Percentiles rank a stretch among this genome's conserved stretches.
phyloP scores from a whole-genome alignment of 2,329 filamentous ascomycete species.

The Diaporthe amygdali region DNA sequence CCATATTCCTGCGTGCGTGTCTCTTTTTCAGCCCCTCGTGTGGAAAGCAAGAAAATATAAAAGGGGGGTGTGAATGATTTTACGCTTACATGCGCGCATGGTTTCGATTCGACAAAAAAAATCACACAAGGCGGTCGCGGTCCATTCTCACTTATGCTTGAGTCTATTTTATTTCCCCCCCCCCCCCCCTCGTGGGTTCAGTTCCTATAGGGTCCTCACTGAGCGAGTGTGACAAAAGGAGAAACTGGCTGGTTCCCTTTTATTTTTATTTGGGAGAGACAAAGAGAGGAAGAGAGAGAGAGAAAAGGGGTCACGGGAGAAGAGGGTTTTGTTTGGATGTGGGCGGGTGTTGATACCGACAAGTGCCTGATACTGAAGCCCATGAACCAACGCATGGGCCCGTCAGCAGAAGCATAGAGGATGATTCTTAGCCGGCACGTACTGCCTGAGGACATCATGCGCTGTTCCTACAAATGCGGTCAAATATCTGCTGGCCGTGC shows the following conservation, averaged over 20 bases:
- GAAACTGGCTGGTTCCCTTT: not conserved
- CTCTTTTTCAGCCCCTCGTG: not conserved
- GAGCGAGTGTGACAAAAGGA: not conserved
- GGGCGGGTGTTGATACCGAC: not conserved
- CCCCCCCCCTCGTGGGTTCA: not conserved
- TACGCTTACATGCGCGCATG: slow-evolving; percentile 25
- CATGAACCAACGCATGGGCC: not conserved
- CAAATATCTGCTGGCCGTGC: not conserved
- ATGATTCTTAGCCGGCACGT: not conserved
- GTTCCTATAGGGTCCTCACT: slow-evolving; percentile 13
- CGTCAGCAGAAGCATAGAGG: not conserved
- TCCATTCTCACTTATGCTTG: slow-evolving; percentile 3
- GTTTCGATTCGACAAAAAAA: slow-evolving; percentile 15
- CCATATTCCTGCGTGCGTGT: not conserved
- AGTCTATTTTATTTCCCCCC: not conserved
- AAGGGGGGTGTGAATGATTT: slow-evolving; percentile 16
- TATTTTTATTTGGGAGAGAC: not conserved
- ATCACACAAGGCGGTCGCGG: not conserved
- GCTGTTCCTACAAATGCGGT: not conserved
- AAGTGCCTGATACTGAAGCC: not conserved
- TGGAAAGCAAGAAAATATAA: slow-evolving; percentile 11
- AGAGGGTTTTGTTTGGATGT: not conserved
- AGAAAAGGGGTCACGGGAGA: not conserved
- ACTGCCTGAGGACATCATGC: not conserved
- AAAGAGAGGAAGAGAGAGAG: not conserved